Conservation (phyloP, 2,329 filamentous ascomycete species). For the Corinectria fuckeliana region DNA sequence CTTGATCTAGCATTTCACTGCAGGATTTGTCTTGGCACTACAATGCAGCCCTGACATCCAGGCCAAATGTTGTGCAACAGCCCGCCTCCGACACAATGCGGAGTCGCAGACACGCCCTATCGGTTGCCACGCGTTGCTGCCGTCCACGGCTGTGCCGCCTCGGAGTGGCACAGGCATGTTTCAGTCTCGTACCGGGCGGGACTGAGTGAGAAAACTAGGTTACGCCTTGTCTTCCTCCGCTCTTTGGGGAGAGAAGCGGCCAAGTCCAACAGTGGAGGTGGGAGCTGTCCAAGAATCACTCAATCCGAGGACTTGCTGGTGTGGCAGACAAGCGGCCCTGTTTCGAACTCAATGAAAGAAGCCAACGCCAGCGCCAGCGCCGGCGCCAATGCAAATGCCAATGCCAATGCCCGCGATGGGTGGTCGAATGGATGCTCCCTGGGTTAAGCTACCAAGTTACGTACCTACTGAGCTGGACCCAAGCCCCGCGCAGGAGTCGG, state of each 20-base stretch:
- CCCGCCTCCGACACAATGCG: conserved; percentile 9
- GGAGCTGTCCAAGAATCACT: conserved; percentile 1
- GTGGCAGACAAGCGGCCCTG: conserved; percentile 1
- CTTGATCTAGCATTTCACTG: conserved; percentile 33
- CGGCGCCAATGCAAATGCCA: no score
- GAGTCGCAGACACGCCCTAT: conserved; percentile 10
- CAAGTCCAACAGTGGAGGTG: background rate
- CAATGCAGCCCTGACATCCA: conserved; percentile 4
- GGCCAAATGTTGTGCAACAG: conserved; percentile 10
- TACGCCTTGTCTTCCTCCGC: background rate
- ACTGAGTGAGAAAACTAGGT: background rate
- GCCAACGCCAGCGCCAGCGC: background rate
- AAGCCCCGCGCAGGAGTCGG: conserved; percentile 23
- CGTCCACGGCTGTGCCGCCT: conserved; percentile 8
- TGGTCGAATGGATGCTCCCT: background rate
- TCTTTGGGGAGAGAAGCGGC: background rate
- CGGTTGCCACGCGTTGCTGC: conserved; percentile 11
- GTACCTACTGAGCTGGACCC: no score
- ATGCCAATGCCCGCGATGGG: conserved; percentile 7
- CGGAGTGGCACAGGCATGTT: conserved; percentile 16
- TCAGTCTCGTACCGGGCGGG: conserved; percentile 15
- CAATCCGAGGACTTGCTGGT: background rate
- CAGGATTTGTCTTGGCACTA: conserved; percentile 5
- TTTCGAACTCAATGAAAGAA: conserved; percentile 3
- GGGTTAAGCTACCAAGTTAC: background rate